Conservation (phyloP, 148 eudicot species). For the Tetragonia tetragonoides region DNA sequence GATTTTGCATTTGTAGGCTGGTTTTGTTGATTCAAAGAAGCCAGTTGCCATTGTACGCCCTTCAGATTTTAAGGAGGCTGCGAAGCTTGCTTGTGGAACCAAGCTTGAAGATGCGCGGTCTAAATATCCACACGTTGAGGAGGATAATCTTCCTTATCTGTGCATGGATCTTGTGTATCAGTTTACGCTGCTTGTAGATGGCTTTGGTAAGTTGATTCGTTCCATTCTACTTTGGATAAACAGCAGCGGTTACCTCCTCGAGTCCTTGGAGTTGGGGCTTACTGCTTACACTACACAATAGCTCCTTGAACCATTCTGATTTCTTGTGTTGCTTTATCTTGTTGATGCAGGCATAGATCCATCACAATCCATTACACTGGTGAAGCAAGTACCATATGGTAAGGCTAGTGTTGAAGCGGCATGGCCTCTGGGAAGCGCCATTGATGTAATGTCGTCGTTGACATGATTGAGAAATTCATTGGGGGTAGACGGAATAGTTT, state of each 20-base stretch:
- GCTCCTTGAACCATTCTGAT: not conserved
- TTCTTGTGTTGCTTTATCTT: not conserved
- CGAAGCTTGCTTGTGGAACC: conserved; percentile 71
- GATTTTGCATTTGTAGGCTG: conserved; percentile 51
- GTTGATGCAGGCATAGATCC: conserved; percentile 54
- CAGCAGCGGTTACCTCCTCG: not conserved
- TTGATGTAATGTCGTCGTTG: conserved; percentile 66
- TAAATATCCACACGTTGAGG: conserved; percentile 57
- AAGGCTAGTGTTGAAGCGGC: conserved; percentile 78
- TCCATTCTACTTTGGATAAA: not conserved
- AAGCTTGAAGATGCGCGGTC: conserved; percentile 61
- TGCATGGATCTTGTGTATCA: conserved; percentile 98
- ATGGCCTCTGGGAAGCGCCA: conserved; percentile 89
- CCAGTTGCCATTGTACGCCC: conserved; percentile 75
- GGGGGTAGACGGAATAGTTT: not conserved
- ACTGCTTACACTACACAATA: not conserved
- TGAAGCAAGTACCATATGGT: conserved; percentile 63
- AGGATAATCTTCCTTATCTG: conserved; percentile 69
- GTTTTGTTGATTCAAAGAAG: conserved; percentile 57
- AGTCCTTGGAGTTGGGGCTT: too few relatives aligned
- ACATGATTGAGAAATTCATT: conserved; percentile 14
- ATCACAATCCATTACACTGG: conserved; percentile 70
- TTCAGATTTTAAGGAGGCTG: conserved; percentile 63
- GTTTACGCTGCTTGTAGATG: conserved; percentile 79
- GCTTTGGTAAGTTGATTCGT: conserved; percentile 69